Percentiles rank a stretch among this genome's conserved stretches.
Evolutionary conservation across 495 filamentous ascomycete species (phyloP).

Genomic region (Podospora tetraspora): DNA sequence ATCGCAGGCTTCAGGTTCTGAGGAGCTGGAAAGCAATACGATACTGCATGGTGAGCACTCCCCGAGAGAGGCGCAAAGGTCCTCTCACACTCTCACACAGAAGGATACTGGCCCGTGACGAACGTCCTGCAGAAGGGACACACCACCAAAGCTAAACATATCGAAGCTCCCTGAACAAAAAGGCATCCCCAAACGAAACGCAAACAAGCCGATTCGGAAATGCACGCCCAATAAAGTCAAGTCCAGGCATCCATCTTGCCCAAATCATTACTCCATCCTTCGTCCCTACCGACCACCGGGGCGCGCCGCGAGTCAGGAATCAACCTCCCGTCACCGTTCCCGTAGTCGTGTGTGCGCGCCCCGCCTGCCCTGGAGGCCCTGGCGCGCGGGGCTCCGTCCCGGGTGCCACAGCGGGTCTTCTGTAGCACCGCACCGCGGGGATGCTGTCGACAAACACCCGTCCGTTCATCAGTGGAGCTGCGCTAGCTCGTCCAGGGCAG

Average conservation of each 20-base stretch:
- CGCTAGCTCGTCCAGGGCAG: too few relatives aligned
- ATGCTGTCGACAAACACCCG: neutral
- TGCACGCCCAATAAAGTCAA: neutral
- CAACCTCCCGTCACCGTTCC: neutral
- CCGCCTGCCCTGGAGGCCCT: too few relatives aligned
- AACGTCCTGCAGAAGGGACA: neutral
- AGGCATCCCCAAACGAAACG: neutral
- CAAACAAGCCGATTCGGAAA: neutral
- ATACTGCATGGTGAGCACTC: neutral
- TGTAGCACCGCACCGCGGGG: neutral
- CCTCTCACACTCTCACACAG: neutral
- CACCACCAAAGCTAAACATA: neutral
- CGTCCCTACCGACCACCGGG: neutral
- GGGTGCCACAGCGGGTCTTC: neutral
- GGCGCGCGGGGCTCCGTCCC: neutral
- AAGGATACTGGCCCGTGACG: neutral
- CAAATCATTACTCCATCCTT: neutral
- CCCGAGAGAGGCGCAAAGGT: neutral
- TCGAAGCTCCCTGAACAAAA: neutral
- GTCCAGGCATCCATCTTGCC: neutral
- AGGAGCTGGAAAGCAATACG: neutral
- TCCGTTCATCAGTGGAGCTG: neutral
- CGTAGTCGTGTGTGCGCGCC: neutral
- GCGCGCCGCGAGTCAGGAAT: neutral
- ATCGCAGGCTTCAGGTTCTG: neutral